Percentiles rank a stretch among this genome's conserved stretches.
These are phyloP conservation scores for Emergomyces orientalis DNA, from an alignment of 2,329 filamentous ascomycete genomes.

Conservation along the genomic window DNA sequence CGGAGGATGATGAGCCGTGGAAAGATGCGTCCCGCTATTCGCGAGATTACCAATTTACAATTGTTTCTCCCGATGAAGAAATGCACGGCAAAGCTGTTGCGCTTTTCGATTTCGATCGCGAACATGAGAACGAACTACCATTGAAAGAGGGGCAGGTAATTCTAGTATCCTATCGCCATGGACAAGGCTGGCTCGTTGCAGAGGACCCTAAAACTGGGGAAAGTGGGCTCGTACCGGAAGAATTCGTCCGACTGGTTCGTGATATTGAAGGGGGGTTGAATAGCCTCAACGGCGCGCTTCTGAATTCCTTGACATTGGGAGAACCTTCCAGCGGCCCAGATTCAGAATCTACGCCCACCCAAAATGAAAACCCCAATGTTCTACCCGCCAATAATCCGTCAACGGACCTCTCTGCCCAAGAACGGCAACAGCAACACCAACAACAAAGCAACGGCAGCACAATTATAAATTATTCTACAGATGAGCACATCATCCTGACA, in stretches of 20 bases:
- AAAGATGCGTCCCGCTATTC: conserved; percentile 71
- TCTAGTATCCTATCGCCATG: conserved; percentile 89
- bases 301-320: conserved; percentile 25
- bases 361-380: conserved; percentile 18
- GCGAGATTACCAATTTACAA: conserved; percentile 87
- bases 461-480: neutral
- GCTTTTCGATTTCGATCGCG: conserved; percentile 85
- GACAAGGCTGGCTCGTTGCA: conserved; percentile 94
- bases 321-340: conserved; percentile 12
- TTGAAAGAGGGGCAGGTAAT: conserved; percentile 92
- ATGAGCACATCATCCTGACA: neutral
- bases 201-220: conserved; percentile 91
- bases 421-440: conserved; percentile 18
- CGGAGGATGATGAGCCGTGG: conserved; percentile 44
- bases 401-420: conserved; percentile 19
- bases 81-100: conserved; percentile 96
- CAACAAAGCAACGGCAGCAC: conserved; percentile 7
- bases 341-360: conserved; percentile 25
- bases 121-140: conserved; percentile 93
- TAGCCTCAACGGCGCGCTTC: conserved; percentile 50
- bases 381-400: conserved; percentile 10
- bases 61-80: conserved; percentile 89
- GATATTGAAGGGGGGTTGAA: conserved; percentile 88
- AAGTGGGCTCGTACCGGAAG: conserved; percentile 89
- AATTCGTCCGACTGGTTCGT: conserved; percentile 83